Conservation (phyloP, 192 early-diverging fungal genomes). For the Mortierella hygrophila region DNA sequence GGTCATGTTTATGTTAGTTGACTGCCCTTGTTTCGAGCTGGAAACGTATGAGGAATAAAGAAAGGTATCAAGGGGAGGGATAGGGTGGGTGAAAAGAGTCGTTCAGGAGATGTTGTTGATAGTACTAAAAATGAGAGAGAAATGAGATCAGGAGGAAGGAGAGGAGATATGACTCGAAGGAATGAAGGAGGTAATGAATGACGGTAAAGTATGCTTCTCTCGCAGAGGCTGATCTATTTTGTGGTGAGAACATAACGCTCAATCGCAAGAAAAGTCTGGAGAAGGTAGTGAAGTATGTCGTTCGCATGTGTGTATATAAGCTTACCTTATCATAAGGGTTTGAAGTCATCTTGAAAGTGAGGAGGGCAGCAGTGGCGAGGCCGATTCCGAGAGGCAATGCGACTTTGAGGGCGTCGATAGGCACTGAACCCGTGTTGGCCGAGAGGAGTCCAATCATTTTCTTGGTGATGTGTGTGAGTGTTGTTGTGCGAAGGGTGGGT, state of each 20-base stretch:
- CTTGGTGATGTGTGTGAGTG: neutral
- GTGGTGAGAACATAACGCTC: neutral
- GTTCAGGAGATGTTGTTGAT: neutral
- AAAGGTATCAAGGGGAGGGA: neutral
- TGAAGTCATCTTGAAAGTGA: slow-evolving; percentile 15
- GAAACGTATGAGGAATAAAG: neutral
- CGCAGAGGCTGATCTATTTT: neutral
- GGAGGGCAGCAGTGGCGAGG: slow-evolving; percentile 34
- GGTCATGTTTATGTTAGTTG: neutral
- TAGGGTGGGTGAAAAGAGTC: neutral
- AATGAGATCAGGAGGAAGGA: neutral
- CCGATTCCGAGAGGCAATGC: slow-evolving; percentile 41
- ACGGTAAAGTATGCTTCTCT: neutral
- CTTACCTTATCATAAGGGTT: slow-evolving; percentile 3
- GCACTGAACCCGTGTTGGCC: slow-evolving; percentile 7
- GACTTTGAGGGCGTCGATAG: slow-evolving; percentile 21
- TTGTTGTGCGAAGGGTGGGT: neutral
- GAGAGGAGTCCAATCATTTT: slow-evolving; percentile 40
- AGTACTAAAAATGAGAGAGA: neutral
- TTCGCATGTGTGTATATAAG: too few relatives aligned
- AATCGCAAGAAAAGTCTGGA: too few relatives aligned
- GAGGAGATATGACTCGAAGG: neutral
- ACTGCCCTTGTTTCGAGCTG: neutral
- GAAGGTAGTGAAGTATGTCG: neutral
- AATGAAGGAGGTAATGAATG: neutral